These are phyloP conservation scores for Dictyostelium intermedium DNA, from an alignment of 78 protist genomes.

Conservation along the genomic window DNA sequence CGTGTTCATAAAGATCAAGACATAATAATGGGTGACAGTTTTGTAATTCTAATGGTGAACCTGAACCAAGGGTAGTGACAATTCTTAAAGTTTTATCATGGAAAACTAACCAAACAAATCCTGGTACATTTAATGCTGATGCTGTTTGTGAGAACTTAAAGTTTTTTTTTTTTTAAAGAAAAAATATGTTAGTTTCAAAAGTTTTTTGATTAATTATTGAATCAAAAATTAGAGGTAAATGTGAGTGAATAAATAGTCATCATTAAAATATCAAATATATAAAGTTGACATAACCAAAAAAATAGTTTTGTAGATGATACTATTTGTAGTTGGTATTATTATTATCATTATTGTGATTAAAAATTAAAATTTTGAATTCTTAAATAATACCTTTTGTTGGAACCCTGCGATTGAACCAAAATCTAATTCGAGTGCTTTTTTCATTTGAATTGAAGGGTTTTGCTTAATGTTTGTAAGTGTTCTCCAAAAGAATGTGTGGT, in stretches of 20 bases:
- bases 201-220: no score
- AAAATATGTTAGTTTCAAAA: background rate
- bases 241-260: no score
- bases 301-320: no score
- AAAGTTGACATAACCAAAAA: background rate
- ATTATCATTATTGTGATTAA: background rate
- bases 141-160: constrained; percentile 60
- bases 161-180: no score
- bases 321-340: background rate
- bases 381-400: constrained; percentile 15
- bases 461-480: constrained; percentile 14
- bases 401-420: constrained; percentile 53
- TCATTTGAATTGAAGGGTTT: background rate
- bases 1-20: constrained; percentile 57
- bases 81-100: constrained; percentile 64
- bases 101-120: constrained; percentile 70
- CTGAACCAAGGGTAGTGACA: constrained; percentile 32
- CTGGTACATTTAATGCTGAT: constrained; percentile 22
- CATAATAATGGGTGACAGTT: constrained; percentile 59
- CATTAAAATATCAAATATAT: no score
- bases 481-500: constrained; percentile 71
- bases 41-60: constrained; percentile 73
- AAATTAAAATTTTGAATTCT: no score
- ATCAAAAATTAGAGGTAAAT: no score
- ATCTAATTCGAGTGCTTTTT: constrained; percentile 56